Evolutionary conservation across 106 monocot species (phyloP).

Genomic region (Hemerocallis citrina): DNA sequence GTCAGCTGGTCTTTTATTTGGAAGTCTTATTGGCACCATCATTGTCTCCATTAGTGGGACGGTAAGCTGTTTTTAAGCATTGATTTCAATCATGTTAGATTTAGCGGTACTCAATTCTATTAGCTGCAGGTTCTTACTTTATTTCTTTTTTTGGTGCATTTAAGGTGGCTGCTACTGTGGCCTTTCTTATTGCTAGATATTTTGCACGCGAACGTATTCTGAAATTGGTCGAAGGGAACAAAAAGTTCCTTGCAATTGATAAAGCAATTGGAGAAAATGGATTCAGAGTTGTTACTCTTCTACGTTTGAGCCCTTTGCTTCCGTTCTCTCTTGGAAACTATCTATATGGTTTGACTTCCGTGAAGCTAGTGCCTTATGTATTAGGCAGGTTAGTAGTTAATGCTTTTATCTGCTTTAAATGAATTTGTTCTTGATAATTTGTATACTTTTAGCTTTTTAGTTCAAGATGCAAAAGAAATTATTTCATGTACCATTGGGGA

Average conservation of each 20-base stretch:
- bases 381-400: slow-evolving; percentile 70
- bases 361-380: slow-evolving; percentile 89
- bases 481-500: too few relatives aligned
- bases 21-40: slow-evolving; percentile 70
- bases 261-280: slow-evolving; percentile 98
- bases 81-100: neutral
- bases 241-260: slow-evolving; percentile 95
- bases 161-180: slow-evolving; percentile 76
- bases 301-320: slow-evolving; percentile 89
- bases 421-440: too few relatives aligned
- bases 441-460: too few relatives aligned
- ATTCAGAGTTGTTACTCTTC: slow-evolving; percentile 84
- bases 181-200: slow-evolving; percentile 96
- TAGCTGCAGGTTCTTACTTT: neutral
- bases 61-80: slow-evolving; percentile 49
- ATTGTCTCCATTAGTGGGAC: slow-evolving; percentile 96
- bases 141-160: slow-evolving; percentile 19
- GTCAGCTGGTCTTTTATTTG: slow-evolving; percentile 95
- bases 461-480: too few relatives aligned
- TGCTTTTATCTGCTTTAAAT: too few relatives aligned
- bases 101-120: neutral
- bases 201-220: slow-evolving; percentile 96
- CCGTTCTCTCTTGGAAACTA: slow-evolving; percentile 97
- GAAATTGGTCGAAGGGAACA: slow-evolving; percentile 91
- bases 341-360: slow-evolving; percentile 94